Percentiles rank a stretch among this genome's conserved stretches.
phyloP scores from a whole-genome alignment of 2,329 filamentous ascomycete genomes.

The Pseudocercospora crystallina region DNA sequence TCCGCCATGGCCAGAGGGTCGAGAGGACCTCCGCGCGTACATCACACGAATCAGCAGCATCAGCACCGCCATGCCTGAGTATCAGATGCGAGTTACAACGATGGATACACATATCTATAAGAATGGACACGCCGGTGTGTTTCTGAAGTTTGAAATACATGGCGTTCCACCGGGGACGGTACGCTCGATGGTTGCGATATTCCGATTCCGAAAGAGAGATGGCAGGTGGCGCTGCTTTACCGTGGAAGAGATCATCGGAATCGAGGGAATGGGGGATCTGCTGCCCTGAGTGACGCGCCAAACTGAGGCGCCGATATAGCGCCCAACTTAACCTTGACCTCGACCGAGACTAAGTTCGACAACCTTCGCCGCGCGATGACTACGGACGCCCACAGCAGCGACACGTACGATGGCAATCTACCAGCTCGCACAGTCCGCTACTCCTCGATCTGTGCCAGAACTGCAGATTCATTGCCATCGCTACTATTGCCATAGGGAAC shows the following conservation, averaged over 20 bases:
- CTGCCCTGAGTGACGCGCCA: too few relatives aligned
- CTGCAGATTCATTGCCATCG: too few relatives aligned
- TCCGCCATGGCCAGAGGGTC: conserved; percentile 8
- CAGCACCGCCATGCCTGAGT: conserved; percentile 4
- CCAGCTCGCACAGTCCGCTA: too few relatives aligned
- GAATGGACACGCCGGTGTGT: conserved; percentile 10
- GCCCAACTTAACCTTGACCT: too few relatives aligned
- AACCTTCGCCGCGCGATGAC: too few relatives aligned
- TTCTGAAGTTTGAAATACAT: conserved; percentile 6
- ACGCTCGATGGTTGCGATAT: conserved; percentile 7
- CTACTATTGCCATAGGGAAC: too few relatives aligned
- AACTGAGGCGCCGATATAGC: too few relatives aligned
- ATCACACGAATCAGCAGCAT: conserved; percentile 1
- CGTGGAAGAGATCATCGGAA: conserved; percentile 10
- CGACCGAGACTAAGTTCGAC: too few relatives aligned
- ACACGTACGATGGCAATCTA: too few relatives aligned
- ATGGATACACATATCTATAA: conserved; percentile 11
- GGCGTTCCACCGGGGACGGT: conserved; percentile 5
- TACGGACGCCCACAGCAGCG: too few relatives aligned
- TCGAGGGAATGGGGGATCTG: conserved; percentile 4
- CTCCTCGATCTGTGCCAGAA: too few relatives aligned
- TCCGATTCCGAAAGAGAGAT: conserved; percentile 8
- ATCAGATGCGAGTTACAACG: conserved; percentile 2
- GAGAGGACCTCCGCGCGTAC: not conserved
- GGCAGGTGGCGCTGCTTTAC: conserved; percentile 9